Conservation (phyloP, 768 basidiomycete genomes). For the Dioszegia crocea region DNA sequence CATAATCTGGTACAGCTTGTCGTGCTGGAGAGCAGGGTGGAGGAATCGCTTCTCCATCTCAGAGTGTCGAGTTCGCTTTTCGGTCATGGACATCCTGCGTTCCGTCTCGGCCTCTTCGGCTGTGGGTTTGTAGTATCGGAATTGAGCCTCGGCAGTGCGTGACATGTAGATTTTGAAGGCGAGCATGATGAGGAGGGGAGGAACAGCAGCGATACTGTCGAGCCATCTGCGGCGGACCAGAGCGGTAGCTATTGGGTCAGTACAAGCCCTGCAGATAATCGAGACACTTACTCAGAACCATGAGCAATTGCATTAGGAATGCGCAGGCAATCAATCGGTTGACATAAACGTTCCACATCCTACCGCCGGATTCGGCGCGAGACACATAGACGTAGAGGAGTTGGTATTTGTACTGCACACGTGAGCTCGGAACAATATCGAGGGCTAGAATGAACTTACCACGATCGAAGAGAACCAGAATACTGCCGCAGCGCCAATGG, state of each 20-base stretch:
- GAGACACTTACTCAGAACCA: slow-evolving; percentile 64
- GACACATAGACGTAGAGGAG: slow-evolving; percentile 90
- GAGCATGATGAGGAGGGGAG: slow-evolving; percentile 72
- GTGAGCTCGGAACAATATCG: slow-evolving; percentile 60
- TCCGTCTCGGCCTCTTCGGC: slow-evolving; percentile 58
- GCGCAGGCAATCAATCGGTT: slow-evolving; percentile 78
- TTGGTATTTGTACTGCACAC: slow-evolving; percentile 70
- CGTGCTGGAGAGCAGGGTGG: slow-evolving; percentile 81
- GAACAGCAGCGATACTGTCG: slow-evolving; percentile 70
- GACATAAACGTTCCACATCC: slow-evolving; percentile 87
- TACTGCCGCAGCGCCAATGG: slow-evolving; percentile 72
- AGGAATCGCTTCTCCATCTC: slow-evolving; percentile 92
- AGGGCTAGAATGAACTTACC: slow-evolving; percentile 16
- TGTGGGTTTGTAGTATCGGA: slow-evolving; percentile 79
- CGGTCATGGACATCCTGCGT: slow-evolving; percentile 58
- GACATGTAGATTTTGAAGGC: slow-evolving; percentile 81
- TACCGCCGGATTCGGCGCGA: slow-evolving; percentile 87
- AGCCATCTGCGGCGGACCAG: slow-evolving; percentile 66
- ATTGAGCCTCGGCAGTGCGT: slow-evolving; percentile 62
- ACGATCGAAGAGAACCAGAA: slow-evolving; percentile 62
- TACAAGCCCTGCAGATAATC: neutral
- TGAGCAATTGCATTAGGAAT: slow-evolving; percentile 71
- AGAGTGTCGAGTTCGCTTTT: slow-evolving; percentile 71
- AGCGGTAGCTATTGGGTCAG: slow-evolving; percentile 52
- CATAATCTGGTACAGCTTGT: slow-evolving; percentile 60